These are phyloP conservation scores for Rhizopogon vesiculosus DNA, from an alignment of 768 basidiomycete genomes.

Conservation along the genomic window DNA sequence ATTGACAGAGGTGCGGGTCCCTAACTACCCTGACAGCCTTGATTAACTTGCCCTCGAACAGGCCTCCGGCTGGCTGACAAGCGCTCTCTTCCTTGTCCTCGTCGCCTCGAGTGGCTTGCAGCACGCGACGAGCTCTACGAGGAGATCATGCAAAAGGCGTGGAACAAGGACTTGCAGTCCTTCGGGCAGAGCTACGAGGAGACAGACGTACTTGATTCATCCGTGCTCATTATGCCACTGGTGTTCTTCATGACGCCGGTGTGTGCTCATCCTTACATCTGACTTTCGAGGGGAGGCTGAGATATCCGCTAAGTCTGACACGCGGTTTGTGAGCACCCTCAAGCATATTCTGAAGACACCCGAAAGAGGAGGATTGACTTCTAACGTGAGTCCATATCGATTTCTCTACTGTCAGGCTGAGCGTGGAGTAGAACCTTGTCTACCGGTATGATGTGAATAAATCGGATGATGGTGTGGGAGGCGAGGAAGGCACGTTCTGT, in stretches of 20 bases:
- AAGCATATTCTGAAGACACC: slow-evolving; percentile 80
- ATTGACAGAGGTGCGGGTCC: slow-evolving; percentile 70
- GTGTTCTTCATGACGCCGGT: slow-evolving; percentile 89
- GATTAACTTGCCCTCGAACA: slow-evolving; percentile 15
- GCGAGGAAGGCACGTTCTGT: slow-evolving; percentile 94
- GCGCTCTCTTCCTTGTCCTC: slow-evolving; percentile 84
- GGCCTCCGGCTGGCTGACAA: slow-evolving; percentile 92
- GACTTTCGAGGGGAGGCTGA: background rate
- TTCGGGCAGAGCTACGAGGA: slow-evolving; percentile 94
- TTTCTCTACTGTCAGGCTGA: background rate
- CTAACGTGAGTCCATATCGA: slow-evolving; percentile 49
- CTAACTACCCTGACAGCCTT: background rate
- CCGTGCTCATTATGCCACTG: slow-evolving; percentile 88
- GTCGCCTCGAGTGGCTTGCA: slow-evolving; percentile 62
- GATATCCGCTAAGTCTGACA: slow-evolving; percentile 57
- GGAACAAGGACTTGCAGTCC: slow-evolving; percentile 63
- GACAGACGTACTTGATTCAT: slow-evolving; percentile 73
- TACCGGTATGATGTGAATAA: slow-evolving; percentile 87
- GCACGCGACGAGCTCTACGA: slow-evolving; percentile 87
- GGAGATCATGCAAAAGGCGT: slow-evolving; percentile 86
- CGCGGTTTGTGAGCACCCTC: slow-evolving; percentile 82
- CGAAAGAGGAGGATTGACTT: slow-evolving; percentile 87
- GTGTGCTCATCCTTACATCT: slow-evolving; percentile 20
- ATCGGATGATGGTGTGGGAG: slow-evolving; percentile 91
- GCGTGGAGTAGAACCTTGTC: slow-evolving; percentile 59